These are phyloP conservation scores for Colletotrichum trifolii DNA, from an alignment of 2,329 filamentous ascomycete genomes.

Conservation along the genomic window DNA sequence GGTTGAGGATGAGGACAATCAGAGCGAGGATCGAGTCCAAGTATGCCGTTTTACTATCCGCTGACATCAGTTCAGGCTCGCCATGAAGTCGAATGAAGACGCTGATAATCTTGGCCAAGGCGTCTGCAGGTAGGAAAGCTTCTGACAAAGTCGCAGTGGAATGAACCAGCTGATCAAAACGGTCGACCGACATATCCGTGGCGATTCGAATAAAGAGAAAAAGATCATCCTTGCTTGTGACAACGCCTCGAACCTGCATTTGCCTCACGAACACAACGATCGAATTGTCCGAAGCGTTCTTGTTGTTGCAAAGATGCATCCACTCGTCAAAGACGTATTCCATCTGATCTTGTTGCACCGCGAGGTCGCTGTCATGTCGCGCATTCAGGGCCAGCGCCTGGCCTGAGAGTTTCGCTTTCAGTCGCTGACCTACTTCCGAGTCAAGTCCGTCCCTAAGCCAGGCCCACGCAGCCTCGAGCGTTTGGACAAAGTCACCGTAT, in stretches of 20 bases:
- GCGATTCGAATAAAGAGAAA: slow-evolving; percentile 83
- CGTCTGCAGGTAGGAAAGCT: slow-evolving; percentile 75
- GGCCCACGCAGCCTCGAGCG: slow-evolving; percentile 81
- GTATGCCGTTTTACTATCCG: slow-evolving; percentile 74
- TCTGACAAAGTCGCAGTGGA: slow-evolving; percentile 69
- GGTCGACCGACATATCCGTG: slow-evolving; percentile 81
- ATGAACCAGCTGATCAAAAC: slow-evolving; percentile 78
- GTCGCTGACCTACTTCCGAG: slow-evolving; percentile 71
- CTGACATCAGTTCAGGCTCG: slow-evolving; percentile 67
- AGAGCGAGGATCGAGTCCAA: slow-evolving; percentile 83
- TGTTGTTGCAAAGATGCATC: slow-evolving; percentile 83
- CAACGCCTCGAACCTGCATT: slow-evolving; percentile 77
- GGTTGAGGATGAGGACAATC: slow-evolving; percentile 83
- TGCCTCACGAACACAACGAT: slow-evolving; percentile 84
- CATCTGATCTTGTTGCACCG: slow-evolving; percentile 78
- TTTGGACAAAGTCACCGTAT: slow-evolving; percentile 86
- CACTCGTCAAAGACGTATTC: slow-evolving; percentile 98
- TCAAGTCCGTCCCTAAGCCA: slow-evolving; percentile 83
- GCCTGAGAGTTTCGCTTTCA: slow-evolving; percentile 72
- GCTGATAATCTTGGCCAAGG: slow-evolving; percentile 82
- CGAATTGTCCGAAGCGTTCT: slow-evolving; percentile 78
- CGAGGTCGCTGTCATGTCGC: slow-evolving; percentile 3
- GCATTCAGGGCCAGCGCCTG: slow-evolving; percentile 61
- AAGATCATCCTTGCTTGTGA: slow-evolving; percentile 81
- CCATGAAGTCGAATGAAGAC: slow-evolving; percentile 79